Evolutionary conservation across 2,329 filamentous ascomycete species (phyloP), one percentile per base, ranked within the genome.

Genomic region (Alternaria arborescens): DNA sequence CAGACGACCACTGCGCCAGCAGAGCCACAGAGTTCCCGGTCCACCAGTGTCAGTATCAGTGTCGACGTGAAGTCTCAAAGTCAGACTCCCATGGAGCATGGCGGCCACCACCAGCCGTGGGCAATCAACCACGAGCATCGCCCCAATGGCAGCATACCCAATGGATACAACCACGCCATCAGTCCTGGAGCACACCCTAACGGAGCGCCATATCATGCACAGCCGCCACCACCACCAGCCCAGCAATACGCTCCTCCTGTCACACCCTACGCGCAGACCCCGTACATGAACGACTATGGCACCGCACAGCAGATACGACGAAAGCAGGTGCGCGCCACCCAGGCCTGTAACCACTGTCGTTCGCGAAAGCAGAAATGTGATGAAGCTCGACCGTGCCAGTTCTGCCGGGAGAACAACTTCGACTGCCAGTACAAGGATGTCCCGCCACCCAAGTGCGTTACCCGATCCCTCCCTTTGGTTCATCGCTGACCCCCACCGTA

Each of bases 371-470:
- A 80, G 60, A 80, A 80, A 58, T 80, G 78, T 59, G 78, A 80
- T 64, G 78, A 80, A 65, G 70, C 72, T 14, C 69, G 77, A 43
- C 78, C 78, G 6, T 80, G 78, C 60, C 71, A 76, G 55, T 88
- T 89, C 71, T 99, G 95, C 77, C 91, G 90, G 71, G 94, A 98
- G 69, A 96, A 96, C 76, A 89, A 87, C 67, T 85, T 93, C 32
- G 85, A 89, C 54, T 99, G 95, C 82, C 89, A 92, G 78, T 98
- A 97, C 78, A 89, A 94, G 67, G 94, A 97, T 73, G 91, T 95
- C 6, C 91, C 93, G 22, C 93, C 93, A 16, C 95, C 96, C 74
- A 94, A 96, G 92, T 97, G 84, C 77, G 90, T 46, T 36, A 11
- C 24, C 22, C 30, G 11, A 42, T 56, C 47, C 32, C 36, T 14